Conservation (phyloP, 2,329 filamentous ascomycete species). For the Hypoxylon sp. region DNA sequence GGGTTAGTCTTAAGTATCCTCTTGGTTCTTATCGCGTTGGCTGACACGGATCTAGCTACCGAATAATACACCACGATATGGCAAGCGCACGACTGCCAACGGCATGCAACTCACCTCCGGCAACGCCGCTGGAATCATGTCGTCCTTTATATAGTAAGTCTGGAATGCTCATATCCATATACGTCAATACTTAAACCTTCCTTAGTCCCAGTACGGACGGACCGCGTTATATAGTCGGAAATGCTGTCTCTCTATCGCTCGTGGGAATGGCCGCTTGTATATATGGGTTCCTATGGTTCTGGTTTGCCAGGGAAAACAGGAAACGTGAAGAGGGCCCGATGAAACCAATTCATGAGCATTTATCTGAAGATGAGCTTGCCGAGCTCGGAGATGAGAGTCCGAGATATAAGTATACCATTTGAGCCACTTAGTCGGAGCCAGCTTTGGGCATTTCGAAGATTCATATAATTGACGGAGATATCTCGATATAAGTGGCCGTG, state of each 20-base stretch:
- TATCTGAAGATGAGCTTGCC: constrained; percentile 64
- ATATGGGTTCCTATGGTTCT: constrained; percentile 69
- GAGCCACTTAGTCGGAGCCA: neutral
- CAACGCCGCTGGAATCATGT: constrained; percentile 80
- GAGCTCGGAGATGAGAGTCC: constrained; percentile 69
- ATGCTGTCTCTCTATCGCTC: constrained; percentile 72
- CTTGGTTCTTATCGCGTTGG: neutral
- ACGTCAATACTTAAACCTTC: constrained; percentile 27
- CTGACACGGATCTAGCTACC: constrained; percentile 60
- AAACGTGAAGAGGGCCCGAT: constrained; percentile 59
- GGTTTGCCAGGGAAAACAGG: constrained; percentile 65
- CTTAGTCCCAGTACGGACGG: constrained; percentile 62
- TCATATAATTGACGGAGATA: neutral
- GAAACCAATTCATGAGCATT: constrained; percentile 57
- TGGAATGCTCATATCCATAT: neutral
- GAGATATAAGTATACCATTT: constrained; percentile 63
- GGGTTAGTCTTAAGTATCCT: constrained; percentile 55
- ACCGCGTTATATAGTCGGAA: constrained; percentile 73
- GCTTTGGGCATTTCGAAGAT: neutral
- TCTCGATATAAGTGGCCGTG: neutral
- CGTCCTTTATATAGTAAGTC: constrained; percentile 73
- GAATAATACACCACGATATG: constrained; percentile 80
- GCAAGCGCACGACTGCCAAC: constrained; percentile 80
- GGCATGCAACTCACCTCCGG: constrained; percentile 79
- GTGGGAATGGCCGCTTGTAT: constrained; percentile 68